These are phyloP conservation scores for Polygonum aviculare DNA, from an alignment of 148 eudicot species.

Conservation along the genomic window DNA sequence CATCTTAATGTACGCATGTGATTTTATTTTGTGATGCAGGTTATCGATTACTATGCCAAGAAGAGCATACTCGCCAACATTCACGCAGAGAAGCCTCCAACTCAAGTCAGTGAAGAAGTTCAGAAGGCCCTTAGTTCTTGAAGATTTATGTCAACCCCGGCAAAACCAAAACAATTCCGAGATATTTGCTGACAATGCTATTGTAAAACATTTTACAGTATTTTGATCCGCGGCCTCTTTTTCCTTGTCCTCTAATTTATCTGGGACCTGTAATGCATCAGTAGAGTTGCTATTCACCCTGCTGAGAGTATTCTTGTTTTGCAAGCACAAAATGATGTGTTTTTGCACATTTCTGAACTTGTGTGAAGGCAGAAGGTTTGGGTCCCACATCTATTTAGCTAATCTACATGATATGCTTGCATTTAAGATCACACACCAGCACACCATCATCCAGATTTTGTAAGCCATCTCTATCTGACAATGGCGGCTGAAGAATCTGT, in stretches of 20 bases:
- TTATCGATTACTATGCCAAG: slow-evolving; percentile 58
- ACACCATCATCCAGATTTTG: too few relatives aligned
- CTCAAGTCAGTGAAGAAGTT: slow-evolving; percentile 34
- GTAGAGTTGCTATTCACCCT: neutral
- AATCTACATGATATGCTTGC: too few relatives aligned
- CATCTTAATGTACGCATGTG: neutral
- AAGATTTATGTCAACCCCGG: neutral
- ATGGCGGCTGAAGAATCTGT: neutral
- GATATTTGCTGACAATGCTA: slow-evolving; percentile 14
- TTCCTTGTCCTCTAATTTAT: neutral
- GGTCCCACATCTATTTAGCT: too few relatives aligned
- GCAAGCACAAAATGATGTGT: neutral
- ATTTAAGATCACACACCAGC: too few relatives aligned
- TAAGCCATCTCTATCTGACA: neutral
- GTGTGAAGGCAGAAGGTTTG: too few relatives aligned
- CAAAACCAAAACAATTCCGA: slow-evolving; percentile 13
- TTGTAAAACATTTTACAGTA: neutral
- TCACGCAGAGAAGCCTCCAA: slow-evolving; percentile 60
- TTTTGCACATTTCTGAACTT: neutral
- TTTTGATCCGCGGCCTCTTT: neutral
- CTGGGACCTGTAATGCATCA: neutral
- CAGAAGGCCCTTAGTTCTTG: slow-evolving; percentile 31
- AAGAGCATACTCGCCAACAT: slow-evolving; percentile 61
- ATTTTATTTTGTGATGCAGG: slow-evolving; percentile 17
- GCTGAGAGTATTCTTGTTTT: neutral